phyloP scores from a whole-genome alignment of 192 early-diverging fungal species.

The Backusella liffmaniae region DNA sequence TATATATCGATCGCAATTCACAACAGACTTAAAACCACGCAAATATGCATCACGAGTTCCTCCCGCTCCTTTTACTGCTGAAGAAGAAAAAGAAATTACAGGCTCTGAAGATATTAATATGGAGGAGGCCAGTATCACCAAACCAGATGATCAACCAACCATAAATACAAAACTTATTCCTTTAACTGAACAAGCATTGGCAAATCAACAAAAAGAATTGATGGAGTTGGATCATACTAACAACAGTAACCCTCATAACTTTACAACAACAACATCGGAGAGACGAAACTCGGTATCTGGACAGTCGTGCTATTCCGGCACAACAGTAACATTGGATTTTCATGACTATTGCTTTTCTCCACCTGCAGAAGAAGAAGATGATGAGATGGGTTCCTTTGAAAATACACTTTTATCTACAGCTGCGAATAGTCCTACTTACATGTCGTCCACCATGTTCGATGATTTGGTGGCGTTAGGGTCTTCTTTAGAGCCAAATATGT shows the following conservation, averaged over 20 bases:
- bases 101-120: neutral
- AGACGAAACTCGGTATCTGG: neutral
- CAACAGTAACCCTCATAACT: neutral
- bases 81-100: neutral
- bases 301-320: constrained; percentile 16
- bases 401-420: neutral
- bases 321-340: constrained; percentile 20
- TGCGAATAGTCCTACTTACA: neutral
- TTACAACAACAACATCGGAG: neutral
- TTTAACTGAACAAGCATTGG: constrained; percentile 2
- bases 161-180: neutral
- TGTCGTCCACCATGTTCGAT: constrained; percentile 7
- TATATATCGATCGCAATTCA: constrained; percentile 19
- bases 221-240: neutral
- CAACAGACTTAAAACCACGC: constrained; percentile 16
- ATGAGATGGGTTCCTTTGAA: constrained; percentile 3
- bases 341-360: constrained; percentile 32
- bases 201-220: neutral
- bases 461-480: neutral
- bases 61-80: neutral
- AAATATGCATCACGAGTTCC: constrained; percentile 18
- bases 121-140: neutral
- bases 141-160: neutral
- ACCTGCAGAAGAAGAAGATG: constrained; percentile 17
- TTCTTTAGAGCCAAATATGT: neutral